Evolutionary conservation across 2,329 filamentous ascomycete genomes (phyloP), one percentile per base, ranked within the genome.

Genomic region (Nemania diffusa): DNA sequence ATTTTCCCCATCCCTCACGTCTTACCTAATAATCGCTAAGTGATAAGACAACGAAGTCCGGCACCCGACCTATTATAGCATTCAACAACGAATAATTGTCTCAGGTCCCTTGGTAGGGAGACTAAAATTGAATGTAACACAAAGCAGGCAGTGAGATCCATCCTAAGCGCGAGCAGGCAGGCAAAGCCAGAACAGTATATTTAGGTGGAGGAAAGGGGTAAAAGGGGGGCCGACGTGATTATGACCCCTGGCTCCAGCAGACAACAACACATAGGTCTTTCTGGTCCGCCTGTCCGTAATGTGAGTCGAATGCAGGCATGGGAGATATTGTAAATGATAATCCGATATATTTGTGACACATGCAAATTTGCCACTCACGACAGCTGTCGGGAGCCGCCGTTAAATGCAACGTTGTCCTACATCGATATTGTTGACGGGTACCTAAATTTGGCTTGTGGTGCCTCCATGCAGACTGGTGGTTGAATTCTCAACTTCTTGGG

Each of bases 341-440:
- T 58, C 58, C 59, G 55, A 56, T 58, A 56, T 62, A 63, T 34
- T 57, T 27, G 60, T 73, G 62, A 65, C 57, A 63, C 65, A 55
- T 34, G 51, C 26, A 51, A 44, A 65, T 64, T 66, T 69, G 61
- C 62, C 63, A 63, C 67, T 69, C 69, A 66, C 72, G 72, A 73
- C 70, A 74, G 72, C 73, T 74, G 74, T 68, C 69, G 71, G 69
- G 71, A 70, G 65, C 74, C 71, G 73, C 62, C 42, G 11, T 70
- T 64, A 66, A 65, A 72, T 73, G 70, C 65, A 65, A 74, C 72
- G 56, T 67, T 34, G 55, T 50, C 40, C 56, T 52, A 44, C 44
- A 59, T 69, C 68, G 67, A 64, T 72, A 71, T 70, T 69, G 70
- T 58, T 60, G 34, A 69, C 53, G 27, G 50, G 24, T 48, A 17